Base-by-base conservation (phyloP, 257 asterid species). In the Solanum chmielewskii region DNA sequence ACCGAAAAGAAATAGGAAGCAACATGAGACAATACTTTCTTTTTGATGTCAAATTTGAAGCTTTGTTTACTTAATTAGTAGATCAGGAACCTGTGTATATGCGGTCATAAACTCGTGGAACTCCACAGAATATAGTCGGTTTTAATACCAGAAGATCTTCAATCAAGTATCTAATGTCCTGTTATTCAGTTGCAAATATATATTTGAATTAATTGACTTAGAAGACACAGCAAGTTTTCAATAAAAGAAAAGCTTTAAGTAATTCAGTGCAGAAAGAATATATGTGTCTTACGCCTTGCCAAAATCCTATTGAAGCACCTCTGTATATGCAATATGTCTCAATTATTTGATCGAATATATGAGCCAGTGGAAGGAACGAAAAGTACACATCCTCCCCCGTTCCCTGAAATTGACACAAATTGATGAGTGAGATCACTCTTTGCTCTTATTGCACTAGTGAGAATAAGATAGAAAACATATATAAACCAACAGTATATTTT, bases 351-450 rank as follows among this genome's bases (percentile, higher is more conserved):
- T 97, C 99, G 52, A 94, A 97, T 90, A 97, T 92, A 85, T 97
- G 98, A 20, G 99, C 99, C 52, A 97, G 90, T 47, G 99, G 99
- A 91, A 97, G 99, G 91, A 91, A 97, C 23, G 99, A 97, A 86
- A 97, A 97, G 90, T 93, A 97, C 10, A 93, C 93, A 73, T 95
- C 99, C 70, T 94, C 97, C 89, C 85, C 93, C 9, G 94, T 80
- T 56, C 89, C 93, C 99, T 97, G 94, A 89, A 84, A 83, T 83
- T 60, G 29, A 83, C 7, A 68, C 45, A 76, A 45, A 35, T 86
- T 27, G 3, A 47, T 49, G 69, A 80, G 27, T 3, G 20, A 47
- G 69, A 49, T 81, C 85, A 49, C 27, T 16, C 64, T 77, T 16
- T 5, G 69, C 69, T 81, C 42, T 29, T 18, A 18, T 29, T 80